Base-by-base conservation (phyloP, 192 early-diverging fungal genomes). In the Coemansia sp. region DNA sequence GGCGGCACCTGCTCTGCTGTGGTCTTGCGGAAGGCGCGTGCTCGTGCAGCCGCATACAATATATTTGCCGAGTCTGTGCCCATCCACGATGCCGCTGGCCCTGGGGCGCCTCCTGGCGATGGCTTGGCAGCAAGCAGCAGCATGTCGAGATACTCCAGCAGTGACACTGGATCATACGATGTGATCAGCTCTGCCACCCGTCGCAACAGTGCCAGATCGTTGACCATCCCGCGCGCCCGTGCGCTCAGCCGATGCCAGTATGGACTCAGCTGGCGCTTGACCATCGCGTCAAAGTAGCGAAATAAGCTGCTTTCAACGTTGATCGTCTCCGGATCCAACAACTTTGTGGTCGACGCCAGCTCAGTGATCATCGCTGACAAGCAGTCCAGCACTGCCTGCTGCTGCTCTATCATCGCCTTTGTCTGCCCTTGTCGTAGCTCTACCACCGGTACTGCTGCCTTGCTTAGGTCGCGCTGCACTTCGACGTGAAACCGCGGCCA, bases 241-340 rank as follows among this genome's bases (percentile, higher is more conserved):
- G 67, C 52, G 29, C 87, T 84, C 25, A 96, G 85, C 19, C 87
- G 74, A 77, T 98, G 94, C 95, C 95, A 98, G 39, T 93, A 81
- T 6, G 93, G 91, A 59, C 90, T 87, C 53, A 98, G 74, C 73
- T 94, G 93, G 1, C 70, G 75, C 31, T 88, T 82, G 20, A 98
- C 75, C 30, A 93, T 81, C 0, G 68, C 67, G 78, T 98, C 96
- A 75, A 97, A 98, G 3, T 91, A 90, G 33, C 85, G 81, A 67
- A 92, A 92, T 31, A 98, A 80, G 1, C 92, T 84, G 76, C 93
- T 92, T 72, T 98, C 94, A 6, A 96, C 82, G 3, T 88, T 94
- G 22, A 96, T 84, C 11, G 94, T 86, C n/a, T 90, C 88, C 1
- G 88, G 25, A 61, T 97, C 93, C 22, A 93, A 67, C 79, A 92